These are phyloP conservation scores for Cenchrus americanus DNA, from an alignment of 176 grass and related monocot genomes.

Conservation along the genomic window DNA sequence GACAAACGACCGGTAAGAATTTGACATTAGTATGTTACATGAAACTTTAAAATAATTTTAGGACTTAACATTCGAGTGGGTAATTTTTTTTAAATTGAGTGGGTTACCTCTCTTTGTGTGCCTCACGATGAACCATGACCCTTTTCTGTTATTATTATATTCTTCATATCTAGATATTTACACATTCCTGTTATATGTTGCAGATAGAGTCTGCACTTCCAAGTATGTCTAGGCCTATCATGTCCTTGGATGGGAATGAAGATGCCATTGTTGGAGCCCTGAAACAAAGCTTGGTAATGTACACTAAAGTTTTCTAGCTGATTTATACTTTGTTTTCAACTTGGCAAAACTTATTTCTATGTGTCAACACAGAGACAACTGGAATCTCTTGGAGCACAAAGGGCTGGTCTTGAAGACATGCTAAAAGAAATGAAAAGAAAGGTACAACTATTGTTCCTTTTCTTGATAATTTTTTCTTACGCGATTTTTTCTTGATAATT, in stretches of 20 bases:
- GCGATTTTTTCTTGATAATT: constrained; percentile 9
- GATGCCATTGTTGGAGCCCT: constrained; percentile 96
- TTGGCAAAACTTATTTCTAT: constrained; percentile 25
- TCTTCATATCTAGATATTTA: constrained; percentile 39
- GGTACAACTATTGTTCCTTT: constrained; percentile 40
- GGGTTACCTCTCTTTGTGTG: constrained; percentile 3
- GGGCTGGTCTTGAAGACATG: constrained; percentile 98
- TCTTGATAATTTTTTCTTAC: background rate
- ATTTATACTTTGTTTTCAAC: constrained; percentile 28
- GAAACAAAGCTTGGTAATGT: constrained; percentile 96
- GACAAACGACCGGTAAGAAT: constrained; percentile 77
- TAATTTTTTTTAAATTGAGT: too few relatives aligned
- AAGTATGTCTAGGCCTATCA: constrained; percentile 97
- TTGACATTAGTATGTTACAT: constrained; percentile 26
- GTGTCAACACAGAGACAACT: constrained; percentile 80
- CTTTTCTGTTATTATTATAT: constrained; percentile 13
- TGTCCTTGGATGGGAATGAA: constrained; percentile 99
- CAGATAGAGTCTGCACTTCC: constrained; percentile 99
- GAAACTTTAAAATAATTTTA: constrained; percentile 8
- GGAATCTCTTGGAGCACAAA: constrained; percentile 90
- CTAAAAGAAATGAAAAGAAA: constrained; percentile 99
- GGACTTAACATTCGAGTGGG: too few relatives aligned
- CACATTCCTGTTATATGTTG: constrained; percentile 38
- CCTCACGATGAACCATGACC: background rate
- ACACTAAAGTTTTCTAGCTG: constrained; percentile 29